Conservation (phyloP, 176 grass and related monocot species). For the Hordeum marinum region DNA sequence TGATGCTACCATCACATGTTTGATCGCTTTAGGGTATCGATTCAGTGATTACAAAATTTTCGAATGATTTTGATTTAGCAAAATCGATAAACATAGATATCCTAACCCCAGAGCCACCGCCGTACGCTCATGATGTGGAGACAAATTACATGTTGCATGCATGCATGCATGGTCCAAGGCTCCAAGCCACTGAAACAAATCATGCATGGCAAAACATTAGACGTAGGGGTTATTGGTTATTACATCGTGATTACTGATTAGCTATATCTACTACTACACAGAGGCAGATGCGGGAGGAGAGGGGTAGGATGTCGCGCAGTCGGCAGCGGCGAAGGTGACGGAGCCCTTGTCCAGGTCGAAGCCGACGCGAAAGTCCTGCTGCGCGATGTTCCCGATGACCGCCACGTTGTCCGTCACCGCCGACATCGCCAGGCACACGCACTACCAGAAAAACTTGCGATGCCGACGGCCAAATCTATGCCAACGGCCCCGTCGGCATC, state of each 20-base stretch:
- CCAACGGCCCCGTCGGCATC: too few species aligned
- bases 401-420: background rate
- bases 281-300: background rate
- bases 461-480: too few species aligned
- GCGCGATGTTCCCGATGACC: constrained; percentile 55
- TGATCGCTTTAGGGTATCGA: too few species aligned
- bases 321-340: constrained; percentile 40
- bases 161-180: too few species aligned
- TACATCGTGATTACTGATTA: background rate
- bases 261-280: background rate
- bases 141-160: too few species aligned
- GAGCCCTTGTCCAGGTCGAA: constrained; percentile 50
- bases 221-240: background rate
- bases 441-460: too few species aligned
- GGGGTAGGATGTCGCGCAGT: constrained; percentile 25
- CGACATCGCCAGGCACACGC: constrained; percentile 38
- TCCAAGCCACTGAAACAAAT: background rate
- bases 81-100: too few species aligned
- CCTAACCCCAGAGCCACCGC: too few species aligned
- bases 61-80: too few species aligned
- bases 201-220: background rate
- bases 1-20: too few species aligned
- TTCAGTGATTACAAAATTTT: too few species aligned
- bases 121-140: too few species aligned
- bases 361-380: constrained; percentile 57